Base-by-base conservation (phyloP, 2,329 filamentous ascomycete genomes). In the Fusarium kyushuense region DNA sequence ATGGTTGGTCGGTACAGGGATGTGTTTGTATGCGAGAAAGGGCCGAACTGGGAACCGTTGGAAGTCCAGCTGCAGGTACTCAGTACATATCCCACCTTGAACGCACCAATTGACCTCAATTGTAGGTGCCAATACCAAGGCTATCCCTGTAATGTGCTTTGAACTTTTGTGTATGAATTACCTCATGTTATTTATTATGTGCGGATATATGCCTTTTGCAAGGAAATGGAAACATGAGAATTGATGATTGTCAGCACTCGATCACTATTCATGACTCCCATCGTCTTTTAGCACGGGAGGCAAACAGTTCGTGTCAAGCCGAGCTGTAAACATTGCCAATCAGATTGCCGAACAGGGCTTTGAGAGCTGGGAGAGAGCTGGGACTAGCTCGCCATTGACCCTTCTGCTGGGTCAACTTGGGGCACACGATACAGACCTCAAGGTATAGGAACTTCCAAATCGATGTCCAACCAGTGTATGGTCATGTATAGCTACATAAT, bases 231-330 rank as follows among this genome's bases (percentile, higher is more conserved):
- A 40, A 40, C 33, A 59, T 6, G 32, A 17, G 32, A 58, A 27
- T 43, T 43, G 30, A 32, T 51, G 33, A 38, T 40, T 51, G 47
- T 19, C 11, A 25, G 27, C 17, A 17, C 11, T 54, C 8, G 30
- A 17, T 58, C 46, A 43, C 42, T 30, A 19, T 64, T 53, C 60
- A 59, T 59, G 60, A 47, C 61, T 65, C 61, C 21, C 32, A 49
- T 49, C 35, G 38, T 42, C 33, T 51, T 54, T 58, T 64, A 58
- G 61, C 8, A 43, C 41, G 46, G 21, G 58, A 67, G 56, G 65
- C 52, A 66, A 69, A 58, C 60, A 48, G 65, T 62, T 69, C 60
- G 60, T 51, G 46, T 54, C 41, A 52, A 65, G 65, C 33, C 45
- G 19, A 59, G 46, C 52, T 57, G 54, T 48, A 43, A 57, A 43